Evolutionary conservation across 345 rosid species (phyloP).

Genomic region (Salix koriyanagi): DNA sequence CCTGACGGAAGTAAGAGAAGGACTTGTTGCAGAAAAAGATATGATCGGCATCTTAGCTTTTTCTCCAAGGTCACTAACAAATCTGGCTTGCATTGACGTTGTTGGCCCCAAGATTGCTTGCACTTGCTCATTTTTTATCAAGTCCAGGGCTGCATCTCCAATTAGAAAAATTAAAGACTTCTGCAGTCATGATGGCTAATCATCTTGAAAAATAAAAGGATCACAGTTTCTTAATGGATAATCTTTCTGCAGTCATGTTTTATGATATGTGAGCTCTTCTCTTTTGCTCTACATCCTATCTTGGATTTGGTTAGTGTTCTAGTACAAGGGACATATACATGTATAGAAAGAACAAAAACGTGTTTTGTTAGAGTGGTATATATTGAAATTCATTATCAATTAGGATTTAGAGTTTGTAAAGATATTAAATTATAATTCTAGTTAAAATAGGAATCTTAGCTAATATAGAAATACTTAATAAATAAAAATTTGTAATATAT

Average conservation of each 20-base stretch:
- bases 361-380: too few relatives aligned
- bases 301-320: too few relatives aligned
- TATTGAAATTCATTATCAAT: too few relatives aligned
- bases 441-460: too few relatives aligned
- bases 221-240: neutral
- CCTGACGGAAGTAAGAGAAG: constrained; percentile 25
- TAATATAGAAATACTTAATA: too few relatives aligned
- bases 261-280: neutral
- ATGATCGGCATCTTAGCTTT: constrained; percentile 49
- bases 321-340: too few relatives aligned
- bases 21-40: constrained; percentile 41
- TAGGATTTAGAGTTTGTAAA: too few relatives aligned
- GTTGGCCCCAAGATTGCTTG: constrained; percentile 55
- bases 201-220: neutral
- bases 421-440: too few relatives aligned
- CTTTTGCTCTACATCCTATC: neutral
- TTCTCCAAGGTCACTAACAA: constrained; percentile 27
- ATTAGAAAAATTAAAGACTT: neutral
- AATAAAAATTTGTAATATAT: too few relatives aligned
- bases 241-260: neutral
- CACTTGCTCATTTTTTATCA: constrained; percentile 44
- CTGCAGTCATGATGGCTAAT: too few relatives aligned
- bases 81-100: constrained; percentile 41
- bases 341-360: too few relatives aligned
- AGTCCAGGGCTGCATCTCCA: constrained; percentile 28